phyloP scores from a whole-genome alignment of 2,329 filamentous ascomycete species.

The Blumeriella jaapii region DNA sequence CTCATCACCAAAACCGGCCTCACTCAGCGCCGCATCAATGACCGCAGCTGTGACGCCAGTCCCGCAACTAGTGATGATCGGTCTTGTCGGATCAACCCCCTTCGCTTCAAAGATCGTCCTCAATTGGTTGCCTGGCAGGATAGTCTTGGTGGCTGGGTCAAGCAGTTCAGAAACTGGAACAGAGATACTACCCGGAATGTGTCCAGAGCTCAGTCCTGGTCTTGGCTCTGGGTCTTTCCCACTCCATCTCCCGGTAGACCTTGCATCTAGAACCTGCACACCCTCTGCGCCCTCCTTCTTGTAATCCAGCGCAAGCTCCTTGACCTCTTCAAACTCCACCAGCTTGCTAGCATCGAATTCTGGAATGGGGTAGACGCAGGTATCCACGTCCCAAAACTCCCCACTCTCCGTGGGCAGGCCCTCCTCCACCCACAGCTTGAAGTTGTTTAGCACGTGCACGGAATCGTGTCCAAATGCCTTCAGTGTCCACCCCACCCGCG shows the following conservation, averaged over 20 bases:
- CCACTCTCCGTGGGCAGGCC: conserved; percentile 76
- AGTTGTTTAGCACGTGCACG: conserved; percentile 92
- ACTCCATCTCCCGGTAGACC: conserved; percentile 67
- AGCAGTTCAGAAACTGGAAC: conserved; percentile 71
- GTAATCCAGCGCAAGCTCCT: conserved; percentile 60
- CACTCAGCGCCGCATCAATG: conserved; percentile 73
- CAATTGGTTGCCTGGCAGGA: conserved; percentile 61
- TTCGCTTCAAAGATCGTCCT: conserved; percentile 67
- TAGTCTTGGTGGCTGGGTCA: conserved; percentile 71
- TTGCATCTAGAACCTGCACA: conserved; percentile 81
- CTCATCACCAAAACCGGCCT: conserved; percentile 60
- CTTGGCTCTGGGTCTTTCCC: conserved; percentile 80
- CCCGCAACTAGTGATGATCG: conserved; percentile 81
- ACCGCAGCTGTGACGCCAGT: conserved; percentile 90
- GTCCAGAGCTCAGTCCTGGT: conserved; percentile 74
- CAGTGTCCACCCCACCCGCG: conserved; percentile 88
- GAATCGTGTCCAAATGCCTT: conserved; percentile 78
- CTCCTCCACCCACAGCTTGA: conserved; percentile 82
- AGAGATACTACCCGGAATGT: conserved; percentile 80
- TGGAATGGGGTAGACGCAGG: conserved; percentile 52
- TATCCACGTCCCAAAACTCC: conserved; percentile 54
- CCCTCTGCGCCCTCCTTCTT: conserved; percentile 76
- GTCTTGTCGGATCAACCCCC: conserved; percentile 65
- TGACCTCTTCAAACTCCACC: conserved; percentile 72
- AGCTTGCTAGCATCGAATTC: conserved; percentile 50